Evolutionary conservation across 495 filamentous ascomycete species (phyloP), one percentile per base, ranked within the genome.

Genomic region (Parmelia sp.): DNA sequence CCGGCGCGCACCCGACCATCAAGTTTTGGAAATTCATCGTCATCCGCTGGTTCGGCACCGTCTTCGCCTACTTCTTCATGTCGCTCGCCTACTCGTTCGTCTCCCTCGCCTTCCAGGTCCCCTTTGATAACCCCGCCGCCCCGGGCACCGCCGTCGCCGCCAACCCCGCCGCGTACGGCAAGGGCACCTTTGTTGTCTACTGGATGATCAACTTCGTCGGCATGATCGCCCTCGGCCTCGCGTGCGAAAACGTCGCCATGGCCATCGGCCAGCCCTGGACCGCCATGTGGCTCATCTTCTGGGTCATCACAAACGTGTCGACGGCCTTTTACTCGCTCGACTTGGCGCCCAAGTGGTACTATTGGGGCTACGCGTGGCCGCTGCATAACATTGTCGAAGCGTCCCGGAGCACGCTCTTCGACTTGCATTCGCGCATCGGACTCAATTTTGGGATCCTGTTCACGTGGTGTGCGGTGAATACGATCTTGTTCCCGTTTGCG

Each of bases 161-260:
- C 33, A 79, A 80, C 49, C 71, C 84, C 0, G 85, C 85, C 47
- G 83, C 81, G 0, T 90, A 88, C 71, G 79, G 80, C 4, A 71
- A 77, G 25, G 86, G 77, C 19, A 86, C 82, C 0, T 90, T 90
- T 60, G 73, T 82, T 0, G 85, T 90, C 0, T 90, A 87, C 70
- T 90, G 86, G 86, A 89, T 90, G 86, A 72, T 89, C 23, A 90
- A 90, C 66, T 90, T 79, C 73, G 74, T 85, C 2, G 87, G 88
- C 6, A 90, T 90, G 87, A 78, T 77, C 25, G 84, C 85, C 0
- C 69, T 90, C 14, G 86, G 88, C 0, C 74, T 90, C 6, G 86
- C 87, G 0, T 88, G 85, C 64, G 86, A 90, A 77, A 90, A 90
- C 66, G 85, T 87, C 69, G 85, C 82, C 0, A 90, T 90, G 86